Evolutionary conservation across 345 rosid species (phyloP), one percentile per base, ranked within the genome.

Genomic region (Populus simonii): DNA sequence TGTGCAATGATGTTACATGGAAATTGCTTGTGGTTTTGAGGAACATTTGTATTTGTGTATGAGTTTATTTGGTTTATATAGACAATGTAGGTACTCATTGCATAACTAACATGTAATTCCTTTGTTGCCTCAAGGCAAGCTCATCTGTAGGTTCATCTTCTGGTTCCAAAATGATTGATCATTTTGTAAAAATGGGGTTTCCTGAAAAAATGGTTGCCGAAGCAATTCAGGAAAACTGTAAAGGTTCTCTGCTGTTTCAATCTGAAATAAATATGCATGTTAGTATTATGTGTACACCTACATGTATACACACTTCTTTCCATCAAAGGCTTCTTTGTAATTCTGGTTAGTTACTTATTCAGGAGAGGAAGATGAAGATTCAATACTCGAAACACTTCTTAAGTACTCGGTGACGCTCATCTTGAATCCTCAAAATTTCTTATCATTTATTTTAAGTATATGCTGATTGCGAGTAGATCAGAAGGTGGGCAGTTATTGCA

Each of bases 131-230:
- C 45, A 73, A 93, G 99, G 91, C 86, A 71, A 78, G 81, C 77
- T 81, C 81, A 1, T 83, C 83, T 33, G 86, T 85, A 67, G 81
- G 92, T 76, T 89, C 92, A 47, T 13, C 51, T 18, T 87, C 91
- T 51, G 84, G 81, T 71, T 70, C 93, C 68, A 92, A 88, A 78
- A 29, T 83, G 71, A 78, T 87, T 53, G 86, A 86, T 85, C 86
- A 89, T 68, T 94, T 92, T 78, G 80, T 89, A 35, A 88, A 83
- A 8, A 92, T 92, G 98, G 99, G 98, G 20, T 93, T 90, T 77
- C 69, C 89, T 15, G 90, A 85, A 61, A 84, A 91, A 67, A 78
- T 87, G 41, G 93, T 92, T 55, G 81, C 84, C 72, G 90, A 86
- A 78, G 93, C 84, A 18, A 87, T 93, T 29, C 90, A 85, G 23